Percentiles rank a stretch among this genome's conserved stretches.
Conservation (phyloP, 768 basidiomycete species). For the Clitopilus hobsonii region DNA sequence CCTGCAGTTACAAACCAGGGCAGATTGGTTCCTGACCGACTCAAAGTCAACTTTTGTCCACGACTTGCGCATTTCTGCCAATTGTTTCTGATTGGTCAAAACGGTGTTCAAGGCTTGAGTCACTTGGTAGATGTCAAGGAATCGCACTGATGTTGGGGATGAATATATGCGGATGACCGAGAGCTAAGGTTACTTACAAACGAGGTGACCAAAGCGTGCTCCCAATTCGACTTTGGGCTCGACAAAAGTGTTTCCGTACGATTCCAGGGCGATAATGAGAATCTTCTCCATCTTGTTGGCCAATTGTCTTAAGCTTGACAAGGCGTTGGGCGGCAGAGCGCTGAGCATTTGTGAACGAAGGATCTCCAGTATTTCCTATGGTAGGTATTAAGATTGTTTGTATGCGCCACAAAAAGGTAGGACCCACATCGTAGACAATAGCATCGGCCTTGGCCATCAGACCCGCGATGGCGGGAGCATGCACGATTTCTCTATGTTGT, state of each 20-base stretch:
- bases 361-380: conserved; percentile 81
- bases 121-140: conserved; percentile 89
- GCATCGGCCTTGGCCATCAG: conserved; percentile 89
- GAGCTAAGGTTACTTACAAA: conserved; percentile 51
- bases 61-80: conserved; percentile 80
- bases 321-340: conserved; percentile 60
- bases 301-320: conserved; percentile 71
- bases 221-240: conserved; percentile 90
- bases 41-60: conserved; percentile 90
- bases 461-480: conserved; percentile 83
- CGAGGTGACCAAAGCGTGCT: conserved; percentile 86
- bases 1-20: conserved; percentile 88
- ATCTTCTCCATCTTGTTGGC: conserved; percentile 93
- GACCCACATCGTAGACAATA: conserved; percentile 85
- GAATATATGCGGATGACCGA: conserved; percentile 4
- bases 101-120: conserved; percentile 88
- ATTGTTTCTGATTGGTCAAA: conserved; percentile 80
- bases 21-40: conserved; percentile 89
- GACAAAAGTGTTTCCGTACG: conserved; percentile 84
- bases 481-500: conserved; percentile 81
- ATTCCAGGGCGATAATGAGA: conserved; percentile 72
- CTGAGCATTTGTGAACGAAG: conserved; percentile 83
- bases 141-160: conserved; percentile 59
- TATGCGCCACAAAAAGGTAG: conserved; percentile 1
- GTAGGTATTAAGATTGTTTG: conserved; percentile 10